These are phyloP conservation scores for Pugionium dolabratum DNA, from an alignment of 345 rosid genomes.

Conservation along the genomic window DNA sequence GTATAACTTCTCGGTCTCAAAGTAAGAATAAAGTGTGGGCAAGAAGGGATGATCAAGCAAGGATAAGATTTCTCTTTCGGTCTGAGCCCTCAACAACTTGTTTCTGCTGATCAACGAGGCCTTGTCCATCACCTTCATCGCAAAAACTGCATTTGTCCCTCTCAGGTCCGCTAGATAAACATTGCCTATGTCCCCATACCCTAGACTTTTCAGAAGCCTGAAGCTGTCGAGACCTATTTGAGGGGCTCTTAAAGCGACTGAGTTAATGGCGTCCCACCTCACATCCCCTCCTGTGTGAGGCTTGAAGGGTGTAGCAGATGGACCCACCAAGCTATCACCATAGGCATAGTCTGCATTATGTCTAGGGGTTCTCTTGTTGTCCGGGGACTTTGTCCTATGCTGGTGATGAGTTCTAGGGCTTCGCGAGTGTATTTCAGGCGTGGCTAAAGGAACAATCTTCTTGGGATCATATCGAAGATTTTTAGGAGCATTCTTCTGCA, in stretches of 20 bases:
- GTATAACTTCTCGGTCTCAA: too few relatives aligned
- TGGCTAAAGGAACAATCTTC: background rate
- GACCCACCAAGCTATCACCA: background rate
- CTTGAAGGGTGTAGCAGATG: background rate
- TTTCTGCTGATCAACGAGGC: background rate
- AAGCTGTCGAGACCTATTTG: background rate
- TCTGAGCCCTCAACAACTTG: background rate
- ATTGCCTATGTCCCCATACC: background rate
- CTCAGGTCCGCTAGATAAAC: background rate
- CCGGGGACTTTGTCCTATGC: background rate
- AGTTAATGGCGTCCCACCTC: background rate
- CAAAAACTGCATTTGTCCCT: background rate
- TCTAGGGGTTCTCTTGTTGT: background rate
- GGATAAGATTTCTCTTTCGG: background rate
- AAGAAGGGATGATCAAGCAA: background rate
- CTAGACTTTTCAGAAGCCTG: background rate
- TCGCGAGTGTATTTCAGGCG: background rate
- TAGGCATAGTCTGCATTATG: background rate
- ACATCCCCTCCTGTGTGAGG: background rate
- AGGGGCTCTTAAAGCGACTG: background rate
- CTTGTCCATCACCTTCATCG: background rate
- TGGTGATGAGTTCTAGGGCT: background rate
- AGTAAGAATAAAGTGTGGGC: background rate
- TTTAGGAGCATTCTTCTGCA: too few relatives aligned
- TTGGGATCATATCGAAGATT: background rate